Conservation (phyloP, 164 flowering plant genomes). For the Annona squamosa region DNA sequence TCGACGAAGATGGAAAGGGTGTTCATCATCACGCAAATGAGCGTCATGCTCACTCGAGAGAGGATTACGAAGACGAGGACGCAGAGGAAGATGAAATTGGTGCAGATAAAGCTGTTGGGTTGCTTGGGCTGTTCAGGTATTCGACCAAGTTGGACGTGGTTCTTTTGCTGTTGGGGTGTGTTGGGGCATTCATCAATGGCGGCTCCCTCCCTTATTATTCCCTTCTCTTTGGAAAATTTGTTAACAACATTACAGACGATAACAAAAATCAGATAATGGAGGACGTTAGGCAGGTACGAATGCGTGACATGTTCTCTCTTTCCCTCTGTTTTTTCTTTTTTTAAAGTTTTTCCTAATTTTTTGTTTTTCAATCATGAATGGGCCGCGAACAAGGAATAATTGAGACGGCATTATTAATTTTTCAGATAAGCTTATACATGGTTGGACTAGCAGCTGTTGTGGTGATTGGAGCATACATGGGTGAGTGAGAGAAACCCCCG, state of each 20-base stretch:
- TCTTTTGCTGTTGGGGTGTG: constrained; percentile 52
- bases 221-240: constrained; percentile 53
- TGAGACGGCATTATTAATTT: neutral
- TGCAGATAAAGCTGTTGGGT: constrained; percentile 31
- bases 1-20: neutral
- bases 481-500: constrained; percentile 18
- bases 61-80: constrained; percentile 30
- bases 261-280: constrained; percentile 47
- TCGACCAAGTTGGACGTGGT: constrained; percentile 53
- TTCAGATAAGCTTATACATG: constrained; percentile 54
- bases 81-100: constrained; percentile 34
- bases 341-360: neutral
- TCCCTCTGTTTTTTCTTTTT: neutral
- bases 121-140: constrained; percentile 52
- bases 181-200: constrained; percentile 73
- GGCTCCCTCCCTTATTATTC: constrained; percentile 83
- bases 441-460: constrained; percentile 53
- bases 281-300: constrained; percentile 43
- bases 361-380: neutral
- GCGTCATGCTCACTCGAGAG: constrained; percentile 1
- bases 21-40: constrained; percentile 4
- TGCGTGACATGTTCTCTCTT: neutral
- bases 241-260: constrained; percentile 44
- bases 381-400: too few relatives aligned
- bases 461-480: constrained; percentile 64